These are phyloP conservation scores for Trichoderma guizhouense DNA, from an alignment of 2,329 filamentous ascomycete genomes.

Conservation along the genomic window DNA sequence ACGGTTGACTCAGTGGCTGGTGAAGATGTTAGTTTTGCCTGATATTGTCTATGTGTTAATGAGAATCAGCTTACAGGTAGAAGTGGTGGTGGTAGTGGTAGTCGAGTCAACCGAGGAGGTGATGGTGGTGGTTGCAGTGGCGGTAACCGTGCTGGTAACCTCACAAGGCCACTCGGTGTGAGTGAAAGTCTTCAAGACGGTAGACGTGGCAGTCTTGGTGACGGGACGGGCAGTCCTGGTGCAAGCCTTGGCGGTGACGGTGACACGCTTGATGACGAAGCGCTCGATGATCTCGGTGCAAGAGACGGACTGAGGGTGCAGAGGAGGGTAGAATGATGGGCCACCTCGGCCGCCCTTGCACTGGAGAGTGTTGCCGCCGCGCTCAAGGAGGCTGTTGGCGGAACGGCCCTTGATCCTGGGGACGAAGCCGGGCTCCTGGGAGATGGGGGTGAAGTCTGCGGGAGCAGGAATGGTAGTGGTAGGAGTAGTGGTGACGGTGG, in stretches of 20 bases:
- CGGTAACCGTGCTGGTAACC: constrained; percentile 10
- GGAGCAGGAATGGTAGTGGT: constrained; percentile 10
- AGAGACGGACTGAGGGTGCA: constrained; percentile 6
- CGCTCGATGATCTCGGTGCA: constrained; percentile 11
- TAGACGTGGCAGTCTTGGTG: background rate
- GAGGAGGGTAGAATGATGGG: constrained; percentile 3
- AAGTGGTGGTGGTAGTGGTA: background rate
- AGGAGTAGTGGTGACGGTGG: constrained; percentile 2
- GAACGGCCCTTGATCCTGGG: constrained; percentile 10
- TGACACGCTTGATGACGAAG: constrained; percentile 4
- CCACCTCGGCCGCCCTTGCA: background rate
- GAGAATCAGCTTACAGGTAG: background rate
- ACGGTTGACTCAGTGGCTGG: background rate
- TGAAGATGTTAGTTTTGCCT: background rate
- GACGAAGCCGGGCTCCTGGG: background rate
- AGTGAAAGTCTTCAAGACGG: constrained; percentile 1
- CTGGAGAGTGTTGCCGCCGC: background rate
- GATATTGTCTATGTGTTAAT: background rate
- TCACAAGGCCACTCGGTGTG: constrained; percentile 1
- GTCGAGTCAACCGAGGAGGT: constrained; percentile 2
- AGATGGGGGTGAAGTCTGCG: constrained; percentile 11
- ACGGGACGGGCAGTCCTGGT: constrained; percentile 3
- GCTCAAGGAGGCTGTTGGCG: background rate
- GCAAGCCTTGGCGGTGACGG: background rate
- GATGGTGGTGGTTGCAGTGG: background rate